Evolutionary conservation across 768 basidiomycete genomes (phyloP).

Genomic region (Tulasnella calospora): DNA sequence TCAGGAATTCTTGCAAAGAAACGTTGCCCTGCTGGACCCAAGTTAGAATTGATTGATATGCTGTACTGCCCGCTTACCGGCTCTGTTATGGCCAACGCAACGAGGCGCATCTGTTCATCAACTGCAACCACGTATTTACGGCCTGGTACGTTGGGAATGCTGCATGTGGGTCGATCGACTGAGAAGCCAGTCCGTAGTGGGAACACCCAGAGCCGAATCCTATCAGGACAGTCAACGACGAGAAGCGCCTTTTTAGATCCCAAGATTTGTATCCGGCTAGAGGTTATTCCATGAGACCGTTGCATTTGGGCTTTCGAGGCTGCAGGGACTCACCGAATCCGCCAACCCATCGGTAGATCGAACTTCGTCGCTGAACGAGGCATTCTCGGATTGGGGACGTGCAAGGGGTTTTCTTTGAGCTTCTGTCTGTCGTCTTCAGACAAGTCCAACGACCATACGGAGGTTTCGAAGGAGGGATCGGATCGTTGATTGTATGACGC

Average conservation of each 20-base stretch:
- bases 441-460: neutral
- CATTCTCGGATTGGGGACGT: neutral
- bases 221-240: neutral
- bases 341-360: neutral
- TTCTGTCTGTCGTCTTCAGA: constrained; percentile 1
- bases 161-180: neutral
- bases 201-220: constrained; percentile 12
- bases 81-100: constrained; percentile 34
- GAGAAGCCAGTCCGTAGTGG: neutral
- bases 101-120: constrained; percentile 49
- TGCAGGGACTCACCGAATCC: neutral
- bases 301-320: neutral
- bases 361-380: neutral
- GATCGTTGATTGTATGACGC: neutral
- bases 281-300: neutral
- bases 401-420: neutral
- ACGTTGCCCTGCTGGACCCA: neutral
- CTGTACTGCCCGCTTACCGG: neutral
- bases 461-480: neutral
- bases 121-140: constrained; percentile 47
- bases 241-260: neutral
- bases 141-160: constrained; percentile 31
- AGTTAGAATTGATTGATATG: neutral
- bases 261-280: neutral
- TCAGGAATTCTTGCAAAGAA: constrained; percentile 35